phyloP scores from a whole-genome alignment of 148 eudicot species.

The Amaranthus cruentus region DNA sequence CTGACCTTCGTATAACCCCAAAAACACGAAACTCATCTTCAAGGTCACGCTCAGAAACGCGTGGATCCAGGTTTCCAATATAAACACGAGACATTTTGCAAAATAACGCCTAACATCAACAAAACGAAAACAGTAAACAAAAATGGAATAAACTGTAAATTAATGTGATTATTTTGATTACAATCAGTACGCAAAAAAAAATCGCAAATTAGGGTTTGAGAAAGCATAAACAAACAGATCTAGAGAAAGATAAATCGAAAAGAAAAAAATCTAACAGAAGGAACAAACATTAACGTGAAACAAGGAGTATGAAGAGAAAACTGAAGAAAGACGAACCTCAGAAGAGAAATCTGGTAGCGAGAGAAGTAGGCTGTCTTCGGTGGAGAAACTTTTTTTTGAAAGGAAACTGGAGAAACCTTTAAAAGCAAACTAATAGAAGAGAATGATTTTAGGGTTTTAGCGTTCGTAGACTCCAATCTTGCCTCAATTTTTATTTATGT shows the following conservation, averaged over 20 bases:
- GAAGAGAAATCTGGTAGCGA: background rate
- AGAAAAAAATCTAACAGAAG: background rate
- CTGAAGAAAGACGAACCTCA: slow-evolving; percentile 10
- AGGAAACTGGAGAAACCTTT: background rate
- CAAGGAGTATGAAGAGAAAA: background rate
- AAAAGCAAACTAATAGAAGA: background rate
- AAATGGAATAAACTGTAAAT: background rate
- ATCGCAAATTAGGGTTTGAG: background rate
- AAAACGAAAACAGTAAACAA: no score
- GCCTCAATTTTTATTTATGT: background rate
- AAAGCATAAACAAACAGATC: background rate
- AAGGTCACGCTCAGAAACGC: slow-evolving; percentile 81
- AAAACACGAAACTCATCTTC: slow-evolving; percentile 82
- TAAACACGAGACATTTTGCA: slow-evolving; percentile 73
- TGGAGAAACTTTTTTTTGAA: background rate
- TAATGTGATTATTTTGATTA: background rate
- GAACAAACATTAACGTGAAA: background rate
- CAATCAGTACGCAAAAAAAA: background rate
- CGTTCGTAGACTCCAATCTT: background rate
- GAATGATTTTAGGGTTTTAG: slow-evolving; percentile 6
- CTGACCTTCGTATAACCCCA: slow-evolving; percentile 73
- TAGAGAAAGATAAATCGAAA: background rate
- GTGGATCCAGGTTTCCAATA: slow-evolving; percentile 81
- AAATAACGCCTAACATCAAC: background rate
- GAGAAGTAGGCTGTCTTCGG: background rate